Percentiles rank a stretch among this genome's conserved stretches.
Conservation (phyloP, 2,329 filamentous ascomycete species). For the Cercospora beticola region DNA sequence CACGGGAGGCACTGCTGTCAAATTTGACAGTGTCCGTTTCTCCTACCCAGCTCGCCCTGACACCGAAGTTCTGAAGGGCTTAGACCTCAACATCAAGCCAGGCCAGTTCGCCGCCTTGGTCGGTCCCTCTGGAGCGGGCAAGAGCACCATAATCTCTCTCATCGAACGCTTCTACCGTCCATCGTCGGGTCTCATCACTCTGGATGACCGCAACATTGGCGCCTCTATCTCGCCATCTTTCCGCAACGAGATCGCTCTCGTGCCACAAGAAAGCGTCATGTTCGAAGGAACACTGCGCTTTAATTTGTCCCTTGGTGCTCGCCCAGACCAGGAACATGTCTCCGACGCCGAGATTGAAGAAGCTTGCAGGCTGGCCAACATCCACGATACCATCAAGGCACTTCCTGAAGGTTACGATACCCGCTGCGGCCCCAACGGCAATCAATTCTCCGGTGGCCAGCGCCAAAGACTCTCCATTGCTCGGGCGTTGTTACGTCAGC, state of each 20-base stretch:
- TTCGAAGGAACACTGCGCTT: constrained; percentile 48
- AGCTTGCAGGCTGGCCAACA: constrained; percentile 67
- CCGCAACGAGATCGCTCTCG: constrained; percentile 46
- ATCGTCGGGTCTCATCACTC: constrained; percentile 62
- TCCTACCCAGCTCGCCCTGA: constrained; percentile 64
- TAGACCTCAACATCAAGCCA: constrained; percentile 35
- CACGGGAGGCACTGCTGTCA: constrained; percentile 39
- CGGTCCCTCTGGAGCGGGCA: constrained; percentile 43
- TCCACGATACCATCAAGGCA: constrained; percentile 65
- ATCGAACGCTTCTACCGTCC: constrained; percentile 59
- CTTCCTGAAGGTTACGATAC: constrained; percentile 68
- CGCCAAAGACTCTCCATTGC: constrained; percentile 46
- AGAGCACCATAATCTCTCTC: constrained; percentile 44
- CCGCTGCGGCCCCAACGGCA: constrained; percentile 43
- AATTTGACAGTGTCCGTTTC: constrained; percentile 62
- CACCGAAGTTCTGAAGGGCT: constrained; percentile 53
- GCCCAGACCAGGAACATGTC: constrained; percentile 53
- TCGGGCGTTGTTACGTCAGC: constrained; percentile 45
- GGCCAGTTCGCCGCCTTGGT: constrained; percentile 46
- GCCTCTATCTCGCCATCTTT: constrained; percentile 42
- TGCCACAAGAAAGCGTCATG: constrained; percentile 50
- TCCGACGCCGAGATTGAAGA: constrained; percentile 63
- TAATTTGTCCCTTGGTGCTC: constrained; percentile 44
- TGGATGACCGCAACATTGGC: constrained; percentile 45
- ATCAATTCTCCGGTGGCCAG: constrained; percentile 46